A percentile compares a stretch with the other conserved stretches of the same genome.
These are phyloP conservation scores for Aureobasidium pullulans DNA, from an alignment of 2,329 filamentous ascomycete species.

Conservation along the genomic window DNA sequence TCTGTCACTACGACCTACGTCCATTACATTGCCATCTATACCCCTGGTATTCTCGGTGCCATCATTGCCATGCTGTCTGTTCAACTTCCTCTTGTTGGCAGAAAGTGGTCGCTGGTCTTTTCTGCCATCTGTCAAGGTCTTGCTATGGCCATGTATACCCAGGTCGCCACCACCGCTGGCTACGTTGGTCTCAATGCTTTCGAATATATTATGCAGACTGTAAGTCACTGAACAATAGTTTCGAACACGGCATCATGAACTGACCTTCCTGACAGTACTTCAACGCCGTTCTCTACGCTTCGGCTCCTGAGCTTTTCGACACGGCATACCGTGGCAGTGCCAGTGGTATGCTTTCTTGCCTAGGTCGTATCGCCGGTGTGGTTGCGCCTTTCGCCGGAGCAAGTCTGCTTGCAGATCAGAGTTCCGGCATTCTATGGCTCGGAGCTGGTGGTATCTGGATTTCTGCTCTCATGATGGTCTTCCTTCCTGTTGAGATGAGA, in stretches of 20 bases:
- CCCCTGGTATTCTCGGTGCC: conserved; percentile 46
- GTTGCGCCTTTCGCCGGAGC: conserved; percentile 48
- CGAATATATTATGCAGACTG: conserved; percentile 47
- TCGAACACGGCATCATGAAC: not conserved
- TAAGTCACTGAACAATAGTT: not conserved
- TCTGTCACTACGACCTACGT: conserved; percentile 39
- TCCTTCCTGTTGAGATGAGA: conserved; percentile 13
- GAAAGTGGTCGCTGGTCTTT: conserved; percentile 40
- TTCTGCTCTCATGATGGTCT: conserved; percentile 10
- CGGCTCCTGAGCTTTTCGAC: conserved; percentile 46
- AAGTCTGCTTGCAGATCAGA: not conserved
- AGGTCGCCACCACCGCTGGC: conserved; percentile 39
- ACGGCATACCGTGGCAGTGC: conserved; percentile 46
- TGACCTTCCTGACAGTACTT: conserved; percentile 30
- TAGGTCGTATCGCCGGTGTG: conserved; percentile 52
- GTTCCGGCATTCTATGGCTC: conserved; percentile 8
- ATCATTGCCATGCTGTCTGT: conserved; percentile 32
- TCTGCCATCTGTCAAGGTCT: conserved; percentile 37
- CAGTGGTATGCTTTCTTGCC: conserved; percentile 51
- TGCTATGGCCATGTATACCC: conserved; percentile 39
- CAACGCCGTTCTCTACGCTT: conserved; percentile 46
- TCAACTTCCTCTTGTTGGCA: conserved; percentile 31
- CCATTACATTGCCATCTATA: conserved; percentile 49
- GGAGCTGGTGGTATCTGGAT: conserved; percentile 12
- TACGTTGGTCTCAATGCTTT: conserved; percentile 44